Percentiles rank a stretch among this genome's conserved stretches.
Conservation (phyloP, 208 protist genomes). For the Acanthamoeba rhysodes region DNA sequence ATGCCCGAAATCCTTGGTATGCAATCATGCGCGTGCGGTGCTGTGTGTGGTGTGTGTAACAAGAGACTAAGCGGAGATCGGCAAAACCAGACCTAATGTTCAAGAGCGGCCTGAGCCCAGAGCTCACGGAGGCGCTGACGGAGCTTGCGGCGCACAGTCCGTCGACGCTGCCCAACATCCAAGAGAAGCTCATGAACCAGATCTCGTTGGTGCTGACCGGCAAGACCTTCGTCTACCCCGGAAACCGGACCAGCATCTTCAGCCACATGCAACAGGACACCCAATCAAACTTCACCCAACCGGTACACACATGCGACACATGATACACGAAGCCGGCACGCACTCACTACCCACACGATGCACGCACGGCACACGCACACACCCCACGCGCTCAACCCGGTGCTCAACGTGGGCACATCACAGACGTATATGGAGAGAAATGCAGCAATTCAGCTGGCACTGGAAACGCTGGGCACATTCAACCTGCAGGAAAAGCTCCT, state of each 20-base stretch:
- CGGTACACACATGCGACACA: too few species aligned
- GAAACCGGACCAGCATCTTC: slow-evolving; percentile 9
- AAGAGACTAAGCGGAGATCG: too few species aligned
- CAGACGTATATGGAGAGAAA: too few species aligned
- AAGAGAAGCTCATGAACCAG: slow-evolving; percentile 77
- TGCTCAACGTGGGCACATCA: too few species aligned
- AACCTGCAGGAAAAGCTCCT: slow-evolving; percentile 90
- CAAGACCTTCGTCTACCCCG: slow-evolving; percentile 55
- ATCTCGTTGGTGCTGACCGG: slow-evolving; percentile 58
- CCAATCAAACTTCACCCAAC: too few species aligned
- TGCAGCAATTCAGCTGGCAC: slow-evolving; percentile 77
- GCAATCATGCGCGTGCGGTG: too few species aligned
- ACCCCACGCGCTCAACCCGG: too few species aligned
- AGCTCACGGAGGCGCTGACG: slow-evolving; percentile 79
- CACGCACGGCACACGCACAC: too few species aligned
- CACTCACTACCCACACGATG: too few species aligned
- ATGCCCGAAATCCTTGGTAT: slow-evolving; percentile 73
- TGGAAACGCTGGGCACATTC: slow-evolving; percentile 91
- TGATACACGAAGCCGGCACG: too few species aligned
- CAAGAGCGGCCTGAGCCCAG: slow-evolving; percentile 63
- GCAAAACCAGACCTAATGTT: slow-evolving; percentile 82
- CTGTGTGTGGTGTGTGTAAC: too few species aligned
- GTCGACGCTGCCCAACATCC: slow-evolving; percentile 84
- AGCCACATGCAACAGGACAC: slow-evolving; percentile 83
- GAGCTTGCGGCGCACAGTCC: slow-evolving; percentile 86